Percentiles rank a stretch among this genome's conserved stretches.
Evolutionary conservation across 352 stramenopile species (phyloP).

Genomic region (Thalassiosira hispida): DNA sequence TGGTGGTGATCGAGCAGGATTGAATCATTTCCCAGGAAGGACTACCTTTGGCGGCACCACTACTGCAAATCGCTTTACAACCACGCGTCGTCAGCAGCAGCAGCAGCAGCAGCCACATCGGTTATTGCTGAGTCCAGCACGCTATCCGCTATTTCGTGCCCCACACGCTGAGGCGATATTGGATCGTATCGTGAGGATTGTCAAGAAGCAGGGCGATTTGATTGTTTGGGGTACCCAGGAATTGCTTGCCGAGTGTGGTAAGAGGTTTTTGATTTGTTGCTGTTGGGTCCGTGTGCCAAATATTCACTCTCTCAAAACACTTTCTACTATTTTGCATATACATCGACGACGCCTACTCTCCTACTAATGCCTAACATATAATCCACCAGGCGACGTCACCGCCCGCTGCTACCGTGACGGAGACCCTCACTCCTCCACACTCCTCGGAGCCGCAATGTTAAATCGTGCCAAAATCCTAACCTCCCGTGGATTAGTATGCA

Average conservation of each 20-base stretch:
- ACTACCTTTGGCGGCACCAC: too few species aligned
- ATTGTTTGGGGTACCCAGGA: conserved; percentile 82
- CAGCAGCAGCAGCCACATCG: conserved; percentile 2
- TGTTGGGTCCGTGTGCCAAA: not conserved
- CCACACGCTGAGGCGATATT: conserved; percentile 45
- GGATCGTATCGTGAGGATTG: conserved; percentile 41
- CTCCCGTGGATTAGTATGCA: conserved; percentile 65
- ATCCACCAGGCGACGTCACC: conserved; percentile 45
- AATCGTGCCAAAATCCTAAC: conserved; percentile 63
- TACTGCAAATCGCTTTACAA: too few species aligned
- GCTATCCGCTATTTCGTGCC: conserved; percentile 38
- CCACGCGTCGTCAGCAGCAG: too few species aligned
- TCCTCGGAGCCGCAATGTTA: conserved; percentile 67
- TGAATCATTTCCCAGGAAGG: not conserved
- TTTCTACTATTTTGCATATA: too few species aligned
- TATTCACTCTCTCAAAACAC: not conserved
- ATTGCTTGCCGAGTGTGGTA: conserved; percentile 64
- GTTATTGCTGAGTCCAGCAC: conserved; percentile 3
- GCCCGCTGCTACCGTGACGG: conserved; percentile 67
- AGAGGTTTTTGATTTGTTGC: conserved; percentile 7
- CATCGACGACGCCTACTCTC: too few species aligned
- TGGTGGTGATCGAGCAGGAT: not conserved
- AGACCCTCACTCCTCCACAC: conserved; percentile 59
- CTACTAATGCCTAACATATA: too few species aligned
- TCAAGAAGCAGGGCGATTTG: conserved; percentile 73